Percentiles rank a stretch among this genome's conserved stretches.
Conservation (phyloP, 169 alveolate species). For the Plasmodium gallinaceum region DNA sequence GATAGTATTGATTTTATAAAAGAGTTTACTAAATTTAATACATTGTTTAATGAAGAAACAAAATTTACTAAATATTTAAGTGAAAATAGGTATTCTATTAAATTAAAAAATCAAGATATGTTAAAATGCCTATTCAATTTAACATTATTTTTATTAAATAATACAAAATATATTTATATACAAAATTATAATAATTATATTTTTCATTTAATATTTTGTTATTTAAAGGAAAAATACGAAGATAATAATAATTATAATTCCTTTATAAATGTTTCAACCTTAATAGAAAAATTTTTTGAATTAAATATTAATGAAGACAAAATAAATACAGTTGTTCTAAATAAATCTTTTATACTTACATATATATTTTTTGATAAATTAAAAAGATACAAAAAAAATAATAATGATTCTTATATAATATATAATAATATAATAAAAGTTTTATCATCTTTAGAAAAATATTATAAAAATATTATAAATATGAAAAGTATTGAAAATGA, state of each 20-base stretch:
- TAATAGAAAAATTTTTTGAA: constrained; percentile 51
- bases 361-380: constrained; percentile 50
- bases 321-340: constrained; percentile 28
- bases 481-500: background rate
- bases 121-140: constrained; percentile 14
- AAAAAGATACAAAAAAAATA: constrained; percentile 25
- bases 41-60: constrained; percentile 31
- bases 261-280: constrained; percentile 11
- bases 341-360: constrained; percentile 23
- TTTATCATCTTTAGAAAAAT: constrained; percentile 23
- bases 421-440: constrained; percentile 40
- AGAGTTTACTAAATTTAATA: constrained; percentile 15
- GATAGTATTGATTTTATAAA: constrained; percentile 13
- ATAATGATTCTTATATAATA: constrained; percentile 41
- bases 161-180: constrained; percentile 9
- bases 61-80: constrained; percentile 17
- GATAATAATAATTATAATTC: background rate
- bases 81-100: constrained; percentile 19
- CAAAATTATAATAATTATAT: constrained; percentile 34
- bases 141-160: constrained; percentile 20
- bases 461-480: constrained; percentile 20
- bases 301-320: background rate
- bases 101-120: constrained; percentile 37
- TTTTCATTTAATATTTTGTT: constrained; percentile 33
- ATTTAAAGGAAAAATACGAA: constrained; percentile 1